Conservation (phyloP, 2,329 filamentous ascomycete genomes). For the Talaromyces rugulosus region DNA sequence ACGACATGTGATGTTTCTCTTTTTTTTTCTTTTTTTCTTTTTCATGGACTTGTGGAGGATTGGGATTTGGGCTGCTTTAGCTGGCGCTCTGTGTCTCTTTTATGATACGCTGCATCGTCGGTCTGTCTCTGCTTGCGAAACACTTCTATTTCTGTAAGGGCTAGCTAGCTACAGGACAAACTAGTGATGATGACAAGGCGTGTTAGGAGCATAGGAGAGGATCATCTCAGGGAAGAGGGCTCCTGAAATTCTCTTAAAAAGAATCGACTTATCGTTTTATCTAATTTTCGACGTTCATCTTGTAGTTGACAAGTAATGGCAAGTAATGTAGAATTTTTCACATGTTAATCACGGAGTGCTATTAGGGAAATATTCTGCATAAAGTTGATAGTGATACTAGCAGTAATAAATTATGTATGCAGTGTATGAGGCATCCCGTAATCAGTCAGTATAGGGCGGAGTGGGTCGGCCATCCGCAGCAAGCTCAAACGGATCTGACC, state of each 20-base stretch:
- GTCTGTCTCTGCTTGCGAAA: slow-evolving; percentile 21
- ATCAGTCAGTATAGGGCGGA: background rate
- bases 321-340: background rate
- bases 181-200: slow-evolving; percentile 17
- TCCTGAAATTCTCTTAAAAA: slow-evolving; percentile 13
- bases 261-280: background rate
- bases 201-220: slow-evolving; percentile 15
- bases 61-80: slow-evolving; percentile 26
- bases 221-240: slow-evolving; percentile 28
- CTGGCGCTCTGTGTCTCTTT: slow-evolving; percentile 28
- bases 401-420: no score
- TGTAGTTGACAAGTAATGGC: background rate
- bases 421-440: no score
- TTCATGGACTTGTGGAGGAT: slow-evolving; percentile 33
- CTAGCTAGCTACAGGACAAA: slow-evolving; percentile 17
- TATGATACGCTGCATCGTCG: slow-evolving; percentile 21
- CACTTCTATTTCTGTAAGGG: slow-evolving; percentile 18
- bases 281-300: background rate
- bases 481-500: background rate
- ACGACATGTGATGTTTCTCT: background rate
- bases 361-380: background rate
- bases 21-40: slow-evolving; percentile 20
- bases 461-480: background rate
- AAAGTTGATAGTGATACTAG: background rate
- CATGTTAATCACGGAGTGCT: no score